Evolutionary conservation across 805 yeast genomes (phyloP).

Genomic region (Cyberlindnera nakhonratchasimensis): DNA sequence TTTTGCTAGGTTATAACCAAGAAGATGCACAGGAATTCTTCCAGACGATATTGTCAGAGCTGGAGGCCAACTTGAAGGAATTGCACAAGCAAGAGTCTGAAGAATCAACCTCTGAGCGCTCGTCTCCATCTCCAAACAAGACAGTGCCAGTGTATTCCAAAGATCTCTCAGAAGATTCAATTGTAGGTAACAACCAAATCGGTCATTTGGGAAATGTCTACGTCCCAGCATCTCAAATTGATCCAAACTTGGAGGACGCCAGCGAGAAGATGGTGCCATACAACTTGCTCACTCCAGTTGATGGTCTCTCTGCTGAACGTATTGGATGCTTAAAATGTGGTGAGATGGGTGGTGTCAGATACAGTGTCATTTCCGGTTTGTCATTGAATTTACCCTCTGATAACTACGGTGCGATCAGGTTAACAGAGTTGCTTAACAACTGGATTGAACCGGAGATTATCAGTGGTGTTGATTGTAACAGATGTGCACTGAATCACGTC

Average conservation of each 20-base stretch:
- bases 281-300: conserved; percentile 80
- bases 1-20: conserved; percentile 82
- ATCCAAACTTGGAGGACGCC: conserved; percentile 53
- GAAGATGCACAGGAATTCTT: conserved; percentile 97
- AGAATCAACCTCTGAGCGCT: conserved; percentile 2
- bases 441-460: conserved; percentile 83
- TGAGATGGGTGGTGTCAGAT: conserved; percentile 88
- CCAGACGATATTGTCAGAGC: conserved; percentile 66
- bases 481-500: conserved; percentile 77
- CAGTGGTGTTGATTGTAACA: conserved; percentile 90
- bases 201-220: conserved; percentile 63
- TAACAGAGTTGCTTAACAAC: conserved; percentile 53
- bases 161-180: conserved; percentile 35
- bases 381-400: conserved; percentile 64
- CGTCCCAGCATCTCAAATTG: conserved; percentile 73
- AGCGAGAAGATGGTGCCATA: conserved; percentile 46
- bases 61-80: conserved; percentile 55
- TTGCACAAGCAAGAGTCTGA: conserved; percentile 13
- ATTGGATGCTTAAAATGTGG: conserved; percentile 91
- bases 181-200: conserved; percentile 40
- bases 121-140: conserved; percentile 12
- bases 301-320: conserved; percentile 83
- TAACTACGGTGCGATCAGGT: conserved; percentile 38
- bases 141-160: conserved; percentile 26
- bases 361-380: conserved; percentile 71